Percentiles rank a stretch among this genome's conserved stretches.
Conservation (phyloP, 2,329 filamentous ascomycete genomes). For the Hymenoscyphus occultus region DNA sequence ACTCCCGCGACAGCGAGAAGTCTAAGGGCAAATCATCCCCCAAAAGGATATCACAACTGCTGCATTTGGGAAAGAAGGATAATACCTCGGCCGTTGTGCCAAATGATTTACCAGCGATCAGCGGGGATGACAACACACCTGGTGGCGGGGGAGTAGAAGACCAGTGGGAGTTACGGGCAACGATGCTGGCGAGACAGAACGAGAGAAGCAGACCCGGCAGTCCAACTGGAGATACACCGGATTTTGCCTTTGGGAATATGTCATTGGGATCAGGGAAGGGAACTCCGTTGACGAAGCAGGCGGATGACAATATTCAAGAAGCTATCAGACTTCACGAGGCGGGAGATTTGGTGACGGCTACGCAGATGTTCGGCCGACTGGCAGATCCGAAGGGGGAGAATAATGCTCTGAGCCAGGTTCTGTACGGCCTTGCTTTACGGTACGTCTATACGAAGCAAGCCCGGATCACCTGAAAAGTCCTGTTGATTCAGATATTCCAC, state of each 20-base stretch:
- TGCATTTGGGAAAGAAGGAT: constrained; percentile 61
- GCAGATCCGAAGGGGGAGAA: constrained; percentile 83
- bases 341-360: constrained; percentile 75
- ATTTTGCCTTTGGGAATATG: constrained; percentile 23
- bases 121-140: constrained; percentile 46
- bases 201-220: constrained; percentile 46
- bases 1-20: constrained; percentile 22
- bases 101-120: constrained; percentile 73
- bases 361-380: constrained; percentile 77
- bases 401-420: constrained; percentile 90
- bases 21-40: constrained; percentile 16
- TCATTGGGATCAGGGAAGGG: constrained; percentile 24
- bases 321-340: constrained; percentile 92
- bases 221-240: constrained; percentile 29
- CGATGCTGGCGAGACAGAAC: constrained; percentile 72
- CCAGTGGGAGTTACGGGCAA: constrained; percentile 90
- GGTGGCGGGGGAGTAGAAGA: constrained; percentile 54
- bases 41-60: constrained; percentile 62
- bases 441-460: constrained; percentile 44
- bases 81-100: constrained; percentile 73
- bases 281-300: constrained; percentile 49
- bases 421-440: constrained; percentile 89
- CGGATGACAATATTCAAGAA: constrained; percentile 78
- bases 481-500: background rate
- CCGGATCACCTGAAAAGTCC: constrained; percentile 11